Conservation (phyloP, 1,139 yeast species). For the Scheffersomyces segobiensis region DNA sequence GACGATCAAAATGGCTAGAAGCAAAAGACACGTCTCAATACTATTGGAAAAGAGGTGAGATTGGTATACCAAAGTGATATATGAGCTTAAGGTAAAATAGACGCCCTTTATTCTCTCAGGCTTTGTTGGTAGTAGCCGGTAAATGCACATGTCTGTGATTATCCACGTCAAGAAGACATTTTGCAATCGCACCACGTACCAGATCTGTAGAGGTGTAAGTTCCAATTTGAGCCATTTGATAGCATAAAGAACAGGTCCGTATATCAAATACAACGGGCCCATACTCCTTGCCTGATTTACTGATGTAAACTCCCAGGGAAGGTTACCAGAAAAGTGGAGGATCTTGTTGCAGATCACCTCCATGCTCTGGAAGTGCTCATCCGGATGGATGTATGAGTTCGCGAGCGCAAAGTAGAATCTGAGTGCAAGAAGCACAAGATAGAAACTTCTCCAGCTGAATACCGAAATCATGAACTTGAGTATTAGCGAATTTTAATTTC, state of each 20-base stretch:
- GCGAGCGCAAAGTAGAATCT: slow-evolving; percentile 63
- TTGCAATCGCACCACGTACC: slow-evolving; percentile 60
- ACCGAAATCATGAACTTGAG: neutral
- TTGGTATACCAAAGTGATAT: slow-evolving; percentile 77
- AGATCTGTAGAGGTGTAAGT: slow-evolving; percentile 46
- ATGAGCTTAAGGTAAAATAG: slow-evolving; percentile 73
- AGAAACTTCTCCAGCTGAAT: slow-evolving; percentile 44
- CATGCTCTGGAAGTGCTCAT: slow-evolving; percentile 90
- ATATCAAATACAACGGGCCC: slow-evolving; percentile 64
- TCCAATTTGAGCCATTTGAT: slow-evolving; percentile 21
- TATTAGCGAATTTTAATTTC: neutral
- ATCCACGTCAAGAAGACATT: slow-evolving; percentile 61
- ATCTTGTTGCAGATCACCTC: slow-evolving; percentile 62
- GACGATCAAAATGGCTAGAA: slow-evolving; percentile 54
- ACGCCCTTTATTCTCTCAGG: slow-evolving; percentile 65
- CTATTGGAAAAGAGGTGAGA: slow-evolving; percentile 88
- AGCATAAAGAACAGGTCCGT: slow-evolving; percentile 63
- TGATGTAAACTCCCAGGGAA: slow-evolving; percentile 84
- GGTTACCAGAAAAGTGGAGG: slow-evolving; percentile 50
- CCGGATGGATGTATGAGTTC: slow-evolving; percentile 92
- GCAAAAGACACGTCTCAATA: slow-evolving; percentile 70
- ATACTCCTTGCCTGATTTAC: slow-evolving; percentile 69
- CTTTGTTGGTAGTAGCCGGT: slow-evolving; percentile 53
- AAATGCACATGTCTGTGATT: slow-evolving; percentile 52
- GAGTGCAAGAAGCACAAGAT: slow-evolving; percentile 43